Conservation (phyloP, 1,139 yeast genomes). For the Wickerhamiella pararugosa region DNA sequence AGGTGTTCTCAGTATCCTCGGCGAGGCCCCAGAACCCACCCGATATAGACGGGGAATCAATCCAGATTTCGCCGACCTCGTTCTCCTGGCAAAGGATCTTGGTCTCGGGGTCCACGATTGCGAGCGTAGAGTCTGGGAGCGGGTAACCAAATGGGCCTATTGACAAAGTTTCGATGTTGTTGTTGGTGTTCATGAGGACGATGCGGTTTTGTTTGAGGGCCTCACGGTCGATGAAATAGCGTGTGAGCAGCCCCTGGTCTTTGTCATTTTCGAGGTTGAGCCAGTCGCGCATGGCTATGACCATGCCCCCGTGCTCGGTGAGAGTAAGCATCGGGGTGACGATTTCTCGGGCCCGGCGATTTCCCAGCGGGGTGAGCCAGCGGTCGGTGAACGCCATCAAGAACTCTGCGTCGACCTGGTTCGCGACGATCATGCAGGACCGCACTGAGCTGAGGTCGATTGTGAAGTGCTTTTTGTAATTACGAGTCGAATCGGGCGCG, state of each 20-base stretch:
- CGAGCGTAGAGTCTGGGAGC: constrained; percentile 81
- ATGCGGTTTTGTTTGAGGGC: constrained; percentile 68
- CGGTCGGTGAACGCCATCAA: constrained; percentile 82
- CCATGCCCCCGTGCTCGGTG: constrained; percentile 94
- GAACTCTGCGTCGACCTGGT: constrained; percentile 90
- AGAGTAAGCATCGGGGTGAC: constrained; percentile 82
- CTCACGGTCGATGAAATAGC: constrained; percentile 46
- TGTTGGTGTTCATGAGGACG: constrained; percentile 48
- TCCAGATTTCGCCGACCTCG: constrained; percentile 96
- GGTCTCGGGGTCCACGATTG: constrained; percentile 89
- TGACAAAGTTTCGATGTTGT: constrained; percentile 32
- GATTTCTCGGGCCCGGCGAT: constrained; percentile 58
- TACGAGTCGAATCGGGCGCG: constrained; percentile 72
- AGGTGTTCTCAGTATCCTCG: constrained; percentile 56
- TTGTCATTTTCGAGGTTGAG: constrained; percentile 29
- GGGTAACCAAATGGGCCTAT: constrained; percentile 93
- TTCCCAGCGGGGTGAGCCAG: constrained; percentile 84
- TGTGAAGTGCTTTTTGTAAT: constrained; percentile 57
- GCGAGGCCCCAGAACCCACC: constrained; percentile 78
- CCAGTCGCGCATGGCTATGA: constrained; percentile 85
- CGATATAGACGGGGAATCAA: constrained; percentile 73
- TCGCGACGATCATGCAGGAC: constrained; percentile 83
- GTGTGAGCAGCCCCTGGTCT: constrained; percentile 35
- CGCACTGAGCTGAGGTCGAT: constrained; percentile 70
- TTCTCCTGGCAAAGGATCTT: constrained; percentile 48